Percentiles rank a stretch among this genome's conserved stretches.
Conservation (phyloP, 2,329 filamentous ascomycete species). For the Bipolaris oryzae region DNA sequence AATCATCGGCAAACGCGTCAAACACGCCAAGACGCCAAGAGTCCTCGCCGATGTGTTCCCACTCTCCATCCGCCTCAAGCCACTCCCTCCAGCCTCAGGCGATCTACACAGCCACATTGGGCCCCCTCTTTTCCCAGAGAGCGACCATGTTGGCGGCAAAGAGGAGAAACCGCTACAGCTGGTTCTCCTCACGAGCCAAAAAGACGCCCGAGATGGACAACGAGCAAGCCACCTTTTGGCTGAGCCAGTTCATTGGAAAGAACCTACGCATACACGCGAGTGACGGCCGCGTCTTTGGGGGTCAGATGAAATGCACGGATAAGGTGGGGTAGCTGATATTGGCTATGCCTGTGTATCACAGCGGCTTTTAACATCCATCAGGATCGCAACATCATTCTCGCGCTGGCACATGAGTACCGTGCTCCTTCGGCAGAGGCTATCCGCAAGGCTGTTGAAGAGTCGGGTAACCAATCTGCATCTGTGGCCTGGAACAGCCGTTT, state of each 20-base stretch:
- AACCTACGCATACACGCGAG: slow-evolving; percentile 78
- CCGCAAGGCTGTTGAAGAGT: slow-evolving; percentile 40
- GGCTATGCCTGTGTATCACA: neutral
- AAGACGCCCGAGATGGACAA: slow-evolving; percentile 53
- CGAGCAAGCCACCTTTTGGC: slow-evolving; percentile 61
- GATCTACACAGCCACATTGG: slow-evolving; percentile 21
- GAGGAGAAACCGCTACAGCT: slow-evolving; percentile 21
- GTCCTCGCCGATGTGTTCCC: slow-evolving; percentile 2
- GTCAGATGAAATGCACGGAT: slow-evolving; percentile 93
- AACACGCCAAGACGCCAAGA: slow-evolving; percentile 42
- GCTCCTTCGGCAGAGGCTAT: slow-evolving; percentile 62
- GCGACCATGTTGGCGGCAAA: slow-evolving; percentile 14
- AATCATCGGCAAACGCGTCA: slow-evolving; percentile 32
- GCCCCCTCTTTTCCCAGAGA: slow-evolving; percentile 17
- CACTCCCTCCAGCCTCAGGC: slow-evolving; percentile 12
- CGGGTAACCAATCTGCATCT: slow-evolving; percentile 54
- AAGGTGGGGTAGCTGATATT: slow-evolving; percentile 62
- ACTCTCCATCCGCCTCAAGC: slow-evolving; percentile 8
- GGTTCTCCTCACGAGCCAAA: slow-evolving; percentile 27
- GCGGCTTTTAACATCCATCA: slow-evolving; percentile 45
- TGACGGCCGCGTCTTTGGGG: slow-evolving; percentile 87
- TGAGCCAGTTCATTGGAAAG: slow-evolving; percentile 74
- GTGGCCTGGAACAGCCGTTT: slow-evolving; percentile 83
- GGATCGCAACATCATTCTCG: slow-evolving; percentile 88
- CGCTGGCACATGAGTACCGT: slow-evolving; percentile 87